Base-by-base conservation (phyloP, 192 early-diverging fungal species). In the Linnemannia hyalina region DNA sequence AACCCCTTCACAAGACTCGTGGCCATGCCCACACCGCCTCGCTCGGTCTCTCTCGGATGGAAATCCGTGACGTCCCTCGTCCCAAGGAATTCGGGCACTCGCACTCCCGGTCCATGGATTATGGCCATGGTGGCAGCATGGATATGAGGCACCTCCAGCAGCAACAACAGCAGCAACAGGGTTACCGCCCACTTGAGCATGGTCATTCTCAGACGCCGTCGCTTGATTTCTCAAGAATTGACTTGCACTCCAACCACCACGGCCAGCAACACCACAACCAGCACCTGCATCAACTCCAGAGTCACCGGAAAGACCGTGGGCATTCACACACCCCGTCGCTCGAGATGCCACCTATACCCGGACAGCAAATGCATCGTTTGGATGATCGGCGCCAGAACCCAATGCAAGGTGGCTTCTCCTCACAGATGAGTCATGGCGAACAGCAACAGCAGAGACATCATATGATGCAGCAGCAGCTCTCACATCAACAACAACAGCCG, bases 251-350 rank as follows among this genome's bases (percentile, higher is more conserved):
- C 11, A 26, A 65, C 26, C 26, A 65, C 11, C 49, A 52, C 20
- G 49, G 49, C 3, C 60, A 65, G 29, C 60, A 65, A n/a, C 57
- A 60, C 5, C 54, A 52, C 52, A 18, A 55, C 22, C 55, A 60
- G 55, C 60, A 32, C 13, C 55, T n/a, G 55, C 55, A 32, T 16
- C 60, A 32, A 65, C 60, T n/a, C 6, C 55, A 26, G 26, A 65
- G 13, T 3, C 60, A 77, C 47, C 42, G 83, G 1, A 80, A 77
- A 54, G 75, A 80, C 52, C 78, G 79, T 15, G 80, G 79, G 4
- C 84, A 86, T 18, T 86, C 80, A 9, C 84, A 86, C 42, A 86
- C 84, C 0, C 84, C 84, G 4, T 86, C 84, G 36, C 70, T 86
- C 26, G 84, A 86, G 42, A 86, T 86, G 76, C 84, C 84, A 36